phyloP scores from a whole-genome alignment of 1,284 basidiomycete species.

The Schizopora paradoxa region DNA sequence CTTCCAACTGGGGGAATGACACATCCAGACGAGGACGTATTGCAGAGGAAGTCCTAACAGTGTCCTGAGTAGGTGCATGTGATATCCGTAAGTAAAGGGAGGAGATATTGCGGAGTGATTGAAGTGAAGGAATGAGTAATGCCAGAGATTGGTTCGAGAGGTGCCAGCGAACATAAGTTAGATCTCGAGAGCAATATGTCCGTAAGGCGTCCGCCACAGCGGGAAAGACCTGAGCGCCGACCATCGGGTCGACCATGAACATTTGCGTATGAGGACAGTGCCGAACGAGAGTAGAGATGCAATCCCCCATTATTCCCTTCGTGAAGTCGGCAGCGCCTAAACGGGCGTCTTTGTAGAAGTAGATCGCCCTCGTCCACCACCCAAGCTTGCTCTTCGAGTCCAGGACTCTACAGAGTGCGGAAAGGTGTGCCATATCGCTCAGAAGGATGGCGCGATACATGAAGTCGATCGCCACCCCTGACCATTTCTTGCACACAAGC shows the following conservation, averaged over 20 bases:
- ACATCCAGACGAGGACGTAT: slow-evolving; percentile 36
- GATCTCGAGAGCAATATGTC: slow-evolving; percentile 38
- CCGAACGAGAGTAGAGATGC: slow-evolving; percentile 12
- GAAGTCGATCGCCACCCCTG: slow-evolving; percentile 50
- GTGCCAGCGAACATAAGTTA: slow-evolving; percentile 56
- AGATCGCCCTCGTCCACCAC: slow-evolving; percentile 61
- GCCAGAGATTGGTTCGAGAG: slow-evolving; percentile 55
- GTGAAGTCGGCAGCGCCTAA: slow-evolving; percentile 22
- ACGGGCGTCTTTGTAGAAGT: slow-evolving; percentile 32
- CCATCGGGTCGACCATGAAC: slow-evolving; percentile 59
- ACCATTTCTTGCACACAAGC: slow-evolving; percentile 51
- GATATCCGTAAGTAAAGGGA: too few relatives aligned
- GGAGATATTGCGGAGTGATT: slow-evolving; percentile 48
- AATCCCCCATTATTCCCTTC: slow-evolving; percentile 30
- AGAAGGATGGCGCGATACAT: slow-evolving; percentile 63
- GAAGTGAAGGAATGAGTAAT: slow-evolving; percentile 64
- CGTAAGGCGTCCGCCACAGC: slow-evolving; percentile 57
- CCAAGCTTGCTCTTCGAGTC: slow-evolving; percentile 47
- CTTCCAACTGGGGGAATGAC: slow-evolving; percentile 48
- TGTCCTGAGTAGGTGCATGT: slow-evolving; percentile 18
- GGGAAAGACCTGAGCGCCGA: slow-evolving; percentile 41
- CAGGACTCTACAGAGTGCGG: slow-evolving; percentile 41
- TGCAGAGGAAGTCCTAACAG: slow-evolving; percentile 24
- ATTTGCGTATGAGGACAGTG: slow-evolving; percentile 62
- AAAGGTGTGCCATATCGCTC: slow-evolving; percentile 46